A percentile compares a stretch with the other conserved stretches of the same genome.
These are phyloP conservation scores for Fraxinus platypoda DNA, from an alignment of 305 asterid genomes.

Conservation along the genomic window DNA sequence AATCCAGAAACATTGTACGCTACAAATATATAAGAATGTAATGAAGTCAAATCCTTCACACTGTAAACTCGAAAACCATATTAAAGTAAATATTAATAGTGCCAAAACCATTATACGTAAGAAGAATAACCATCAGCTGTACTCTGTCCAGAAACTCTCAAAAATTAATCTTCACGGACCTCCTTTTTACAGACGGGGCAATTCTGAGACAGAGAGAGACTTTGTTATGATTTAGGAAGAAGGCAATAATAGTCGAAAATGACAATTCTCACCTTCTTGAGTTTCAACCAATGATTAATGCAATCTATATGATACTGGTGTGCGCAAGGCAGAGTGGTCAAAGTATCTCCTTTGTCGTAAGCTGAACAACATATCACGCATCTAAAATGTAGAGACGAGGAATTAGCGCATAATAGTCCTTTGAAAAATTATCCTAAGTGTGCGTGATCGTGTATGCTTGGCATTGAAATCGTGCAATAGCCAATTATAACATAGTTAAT, in stretches of 20 bases:
- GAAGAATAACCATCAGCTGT: background rate
- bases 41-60: background rate
- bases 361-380: background rate
- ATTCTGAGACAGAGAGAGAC: slow-evolving; percentile 25
- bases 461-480: background rate
- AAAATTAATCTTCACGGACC: slow-evolving; percentile 34
- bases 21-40: background rate
- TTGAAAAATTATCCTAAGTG: background rate
- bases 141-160: background rate
- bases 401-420: background rate
- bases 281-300: background rate
- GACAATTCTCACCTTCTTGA: background rate
- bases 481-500: background rate
- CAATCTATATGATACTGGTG: background rate
- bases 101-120: background rate
- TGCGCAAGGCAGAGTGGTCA: background rate
- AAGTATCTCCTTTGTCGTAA: background rate
- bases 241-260: background rate
- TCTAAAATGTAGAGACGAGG: background rate
- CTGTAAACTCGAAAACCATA: background rate
- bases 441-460: background rate
- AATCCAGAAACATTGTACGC: background rate
- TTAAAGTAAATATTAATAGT: background rate
- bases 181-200: slow-evolving; percentile 49
- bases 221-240: background rate